Base-by-base conservation (phyloP, 2,329 filamentous ascomycete species). In the Phialemoniopsis sp. region DNA sequence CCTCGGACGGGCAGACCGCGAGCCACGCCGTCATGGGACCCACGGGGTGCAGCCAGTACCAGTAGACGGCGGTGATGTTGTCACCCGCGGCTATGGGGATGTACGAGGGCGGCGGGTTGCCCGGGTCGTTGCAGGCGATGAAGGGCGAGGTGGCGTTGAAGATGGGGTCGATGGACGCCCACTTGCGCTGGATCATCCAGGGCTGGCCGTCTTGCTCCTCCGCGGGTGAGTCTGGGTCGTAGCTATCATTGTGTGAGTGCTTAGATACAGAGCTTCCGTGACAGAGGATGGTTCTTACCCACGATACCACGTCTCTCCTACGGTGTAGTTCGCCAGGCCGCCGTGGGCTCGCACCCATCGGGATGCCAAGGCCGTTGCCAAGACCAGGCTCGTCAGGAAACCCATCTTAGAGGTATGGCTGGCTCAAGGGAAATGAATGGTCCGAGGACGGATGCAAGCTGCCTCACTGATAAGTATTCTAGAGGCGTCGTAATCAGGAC, bases 21-120 rank as follows among this genome's bases (percentile, higher is more conserved):
- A 66, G 51, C 62, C 62, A 66, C 4, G 55, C 57, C 4, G 55
- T 56, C 63, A 66, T 65, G 7, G 63, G 63, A 1, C 63, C 63
- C 6, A 63, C 56, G 10, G 62, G 60, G 42, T 66, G 62, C 12
- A 66, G 53, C 63, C 63, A 66, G 49, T 59, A 63, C 59, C 59
- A 64, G 49, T 66, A 66, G 4, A 65, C 56, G 15, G 59, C 62
- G 1, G 60, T 64, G 38, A 66, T 50, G 42, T 54, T 56, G 12
- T 59, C 52, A 16, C 63, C 63, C 2, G 62, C 60, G 3, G 36
- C 36, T 37, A 66, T 55, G 18, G 61, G 59, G 35, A 66, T 66
- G 47, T 62, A 62, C 1, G 58, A 54, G 10, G 57, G 50, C 13
- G 61, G 53, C 4, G 61, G 46, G 2, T 52, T 53, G 31, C 54